Base-by-base conservation (phyloP, 1,139 yeast species). In the Protomyces macrosporus region DNA sequence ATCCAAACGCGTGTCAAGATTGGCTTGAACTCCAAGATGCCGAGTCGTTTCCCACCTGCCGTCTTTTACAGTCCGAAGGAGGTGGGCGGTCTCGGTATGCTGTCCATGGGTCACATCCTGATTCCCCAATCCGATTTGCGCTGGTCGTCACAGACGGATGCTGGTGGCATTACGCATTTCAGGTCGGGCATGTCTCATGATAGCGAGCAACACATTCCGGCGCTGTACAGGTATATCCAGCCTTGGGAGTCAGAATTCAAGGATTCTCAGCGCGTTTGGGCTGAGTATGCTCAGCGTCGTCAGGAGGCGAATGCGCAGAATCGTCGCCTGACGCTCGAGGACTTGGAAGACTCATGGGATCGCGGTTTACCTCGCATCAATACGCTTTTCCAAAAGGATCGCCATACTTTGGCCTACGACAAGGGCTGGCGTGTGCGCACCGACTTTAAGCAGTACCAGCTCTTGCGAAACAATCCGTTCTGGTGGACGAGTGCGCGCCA, bases 41-140 rank as follows among this genome's bases (percentile, higher is more conserved):
- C 99, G 0, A 86, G 97, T 0, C 81, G 99, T 63, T 95, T 95
- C 76, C 99, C 99, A 3, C 99, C 98, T 0, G 98, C 97, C 1
- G 98, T 95, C 0, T 95, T 95, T 70, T 95, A 95, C 73, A 90
- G 98, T 0, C 98, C 98, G 0, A 93, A 90, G 70, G 99, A 95
- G 73, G 77, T 95, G 7, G 98, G 99, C 60, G 99, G 99, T 45
- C 77, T 95, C 55, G 98, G 98, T 23, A 95, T 95, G 98, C 78
- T 95, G 34, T 89, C 97, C 79, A 98, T 98, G 0, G 89, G 97
- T 14, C 98, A 95, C 74, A 89, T 93, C 60, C 79, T 93, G 69
- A 93, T 95, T 69, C 98, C 98, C 0, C 88, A 96, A 0, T 87
- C 96, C 3, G 98, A 93, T 74, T 78, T 93, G 67, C 80, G 87